Conservation (phyloP, 306 rosid genomes). For the Rosa rugosa region DNA sequence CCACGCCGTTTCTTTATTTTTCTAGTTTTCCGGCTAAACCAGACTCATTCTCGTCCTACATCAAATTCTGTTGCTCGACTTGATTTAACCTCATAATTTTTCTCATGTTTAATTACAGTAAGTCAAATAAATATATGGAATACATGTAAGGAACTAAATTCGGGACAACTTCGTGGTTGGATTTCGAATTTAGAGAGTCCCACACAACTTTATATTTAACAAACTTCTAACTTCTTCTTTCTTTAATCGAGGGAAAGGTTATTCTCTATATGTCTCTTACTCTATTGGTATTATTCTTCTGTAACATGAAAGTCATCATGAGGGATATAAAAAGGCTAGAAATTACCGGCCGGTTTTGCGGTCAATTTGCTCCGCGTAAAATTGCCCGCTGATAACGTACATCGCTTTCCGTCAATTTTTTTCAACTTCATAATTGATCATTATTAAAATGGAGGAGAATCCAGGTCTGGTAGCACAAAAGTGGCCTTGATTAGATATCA, state of each 20-base stretch:
- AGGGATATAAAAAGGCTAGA: not conserved
- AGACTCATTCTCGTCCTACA: no score
- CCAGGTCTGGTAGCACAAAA: not conserved
- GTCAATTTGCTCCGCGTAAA: constrained; percentile 6
- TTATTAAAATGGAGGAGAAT: not conserved
- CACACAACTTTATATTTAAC: no score
- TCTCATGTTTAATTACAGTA: no score
- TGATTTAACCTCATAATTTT: no score
- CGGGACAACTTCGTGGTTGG: no score
- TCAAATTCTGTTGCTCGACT: no score
- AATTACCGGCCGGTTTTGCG: constrained; percentile 11
- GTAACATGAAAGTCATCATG: not conserved
- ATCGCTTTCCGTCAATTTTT: not conserved
- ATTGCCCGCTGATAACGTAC: not conserved
- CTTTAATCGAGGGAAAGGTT: not conserved
- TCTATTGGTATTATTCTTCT: not conserved
- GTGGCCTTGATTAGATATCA: constrained; percentile 1
- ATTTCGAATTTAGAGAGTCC: no score
- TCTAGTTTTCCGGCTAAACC: no score
- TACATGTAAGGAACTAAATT: no score
- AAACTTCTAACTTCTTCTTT: no score
- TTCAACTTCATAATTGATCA: not conserved
- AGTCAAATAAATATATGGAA: no score
- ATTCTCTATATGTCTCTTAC: not conserved
- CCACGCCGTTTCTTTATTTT: no score